Evolutionary conservation across 1,139 yeast species (phyloP), one percentile per base, ranked within the genome.

Genomic region (Hyphopichia pseudoburtonii): DNA sequence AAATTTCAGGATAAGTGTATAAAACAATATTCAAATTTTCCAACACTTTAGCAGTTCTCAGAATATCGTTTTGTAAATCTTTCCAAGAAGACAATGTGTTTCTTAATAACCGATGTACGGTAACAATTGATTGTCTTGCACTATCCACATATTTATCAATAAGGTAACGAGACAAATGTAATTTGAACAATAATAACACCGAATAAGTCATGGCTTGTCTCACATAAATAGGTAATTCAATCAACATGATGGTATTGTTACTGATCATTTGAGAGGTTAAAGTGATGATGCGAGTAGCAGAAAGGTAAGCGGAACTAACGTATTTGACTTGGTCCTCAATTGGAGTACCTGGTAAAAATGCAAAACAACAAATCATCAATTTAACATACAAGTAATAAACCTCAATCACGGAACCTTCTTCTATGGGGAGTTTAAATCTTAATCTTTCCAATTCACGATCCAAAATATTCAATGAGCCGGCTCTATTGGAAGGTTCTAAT

Each of bases 31-130:
- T 90, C 50, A 89, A 71, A 55, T 88, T 88, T 51, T 90, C 97
- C 49, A 90, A 69, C n/a, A 89, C 94, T 49, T 86, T 86, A 2
- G 97, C 97, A 0, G 95, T 87, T 57, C 97, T 75, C 3, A 95
- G 83, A 27, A 89, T 86, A 59, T 89, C 97, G 60, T 88, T 89
- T 47, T 87, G 89, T 34, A 89, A 86, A 48, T 83, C 87, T 44
- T 84, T 82, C 97, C 97, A 90, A 8, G 96, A 90, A 3, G 92
- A 81, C 31, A 89, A 68, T 57, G 92, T 89, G 56, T 90, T 89
- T 58, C 97, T 73, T 57, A 82, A 86, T 35, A 89, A 64, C 51
- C 96, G 71, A 60, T 90, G 97, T 1, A 88, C 95, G 0, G 97
- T 89, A 17, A 90, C 97, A 52, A 90, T 86, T 9, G 94, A 86